These are phyloP conservation scores for Russula dissimulans DNA, from an alignment of 768 basidiomycete species.

Conservation along the genomic window DNA sequence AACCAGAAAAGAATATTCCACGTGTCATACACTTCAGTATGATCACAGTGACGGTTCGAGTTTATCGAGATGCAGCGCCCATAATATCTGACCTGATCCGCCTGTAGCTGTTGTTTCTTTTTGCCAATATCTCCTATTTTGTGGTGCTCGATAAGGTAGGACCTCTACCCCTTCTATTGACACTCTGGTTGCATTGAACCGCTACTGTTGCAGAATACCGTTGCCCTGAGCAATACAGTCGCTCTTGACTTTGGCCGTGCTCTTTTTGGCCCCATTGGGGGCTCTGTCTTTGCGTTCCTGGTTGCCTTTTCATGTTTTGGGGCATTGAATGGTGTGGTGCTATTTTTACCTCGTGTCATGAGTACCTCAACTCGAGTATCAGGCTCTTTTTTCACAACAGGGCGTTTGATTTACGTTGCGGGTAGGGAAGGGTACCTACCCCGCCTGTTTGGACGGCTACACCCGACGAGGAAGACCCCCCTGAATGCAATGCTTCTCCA, in stretches of 20 bases:
- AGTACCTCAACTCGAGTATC: conserved; percentile 12
- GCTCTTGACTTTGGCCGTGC: conserved; percentile 88
- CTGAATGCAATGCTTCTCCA: conserved; percentile 82
- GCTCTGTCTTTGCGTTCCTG: conserved; percentile 76
- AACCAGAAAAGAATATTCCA: conserved; percentile 80
- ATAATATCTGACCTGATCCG: conserved; percentile 8
- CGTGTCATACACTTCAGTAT: conserved; percentile 87
- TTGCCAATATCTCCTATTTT: conserved; percentile 86
- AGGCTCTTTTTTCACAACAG: conserved; percentile 67
- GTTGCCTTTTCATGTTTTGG: conserved; percentile 95
- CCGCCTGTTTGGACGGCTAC: conserved; percentile 67
- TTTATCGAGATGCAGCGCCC: background rate
- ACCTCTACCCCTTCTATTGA: background rate
- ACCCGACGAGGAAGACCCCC: conserved; percentile 71
- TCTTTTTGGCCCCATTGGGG: conserved; percentile 81
- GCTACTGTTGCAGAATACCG: conserved; percentile 36
- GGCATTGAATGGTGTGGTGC: conserved; percentile 69
- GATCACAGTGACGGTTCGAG: conserved; percentile 62
- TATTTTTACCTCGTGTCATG: background rate
- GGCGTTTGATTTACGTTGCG: conserved; percentile 84
- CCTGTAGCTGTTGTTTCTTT: conserved; percentile 58
- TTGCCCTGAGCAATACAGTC: conserved; percentile 76
- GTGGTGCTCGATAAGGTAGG: conserved; percentile 78
- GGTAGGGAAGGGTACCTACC: conserved; percentile 86
- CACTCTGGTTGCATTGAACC: background rate